Conservation (phyloP, 495 filamentous ascomycete genomes). For the Neurospora sp. region DNA sequence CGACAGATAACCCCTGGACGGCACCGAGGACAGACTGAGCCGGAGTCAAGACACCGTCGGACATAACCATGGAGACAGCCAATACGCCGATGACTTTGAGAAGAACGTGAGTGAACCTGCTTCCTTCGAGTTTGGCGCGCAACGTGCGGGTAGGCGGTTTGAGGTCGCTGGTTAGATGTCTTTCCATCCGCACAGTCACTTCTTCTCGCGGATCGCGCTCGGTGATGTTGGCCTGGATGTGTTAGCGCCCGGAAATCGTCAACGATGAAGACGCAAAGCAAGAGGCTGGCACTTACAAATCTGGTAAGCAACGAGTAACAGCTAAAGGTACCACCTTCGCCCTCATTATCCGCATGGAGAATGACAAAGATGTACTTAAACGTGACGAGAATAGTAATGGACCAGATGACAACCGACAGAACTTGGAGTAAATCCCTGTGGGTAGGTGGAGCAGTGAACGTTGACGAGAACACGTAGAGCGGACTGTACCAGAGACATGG, state of each 20-base stretch:
- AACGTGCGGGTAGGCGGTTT: constrained; percentile 39
- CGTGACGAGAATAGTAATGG: constrained; percentile 61
- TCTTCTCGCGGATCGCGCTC: constrained; percentile 45
- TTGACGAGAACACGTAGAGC: constrained; percentile 64
- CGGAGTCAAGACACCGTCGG: constrained; percentile 59
- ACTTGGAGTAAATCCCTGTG: constrained; percentile 57
- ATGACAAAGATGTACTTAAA: constrained; percentile 66
- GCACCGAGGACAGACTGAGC: constrained; percentile 62
- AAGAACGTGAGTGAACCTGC: constrained; percentile 36
- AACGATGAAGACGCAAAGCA: neutral
- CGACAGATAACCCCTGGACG: constrained; percentile 54
- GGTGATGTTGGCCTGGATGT: constrained; percentile 41
- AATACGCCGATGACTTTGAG: constrained; percentile 61
- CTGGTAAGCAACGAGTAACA: constrained; percentile 61
- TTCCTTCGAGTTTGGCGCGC: constrained; percentile 49
- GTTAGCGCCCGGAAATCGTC: neutral
- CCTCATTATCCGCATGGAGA: constrained; percentile 62
- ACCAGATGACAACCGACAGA: constrained; percentile 66
- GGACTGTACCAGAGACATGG: constrained; percentile 23
- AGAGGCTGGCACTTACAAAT: constrained; percentile 43
- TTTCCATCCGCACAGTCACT: constrained; percentile 44
- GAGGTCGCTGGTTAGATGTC: constrained; percentile 46
- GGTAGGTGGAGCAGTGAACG: constrained; percentile 47
- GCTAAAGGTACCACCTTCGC: constrained; percentile 69
- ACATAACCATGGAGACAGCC: constrained; percentile 60